Conservation (phyloP, 163 green algal species). For the Scenedesmus sp. region DNA sequence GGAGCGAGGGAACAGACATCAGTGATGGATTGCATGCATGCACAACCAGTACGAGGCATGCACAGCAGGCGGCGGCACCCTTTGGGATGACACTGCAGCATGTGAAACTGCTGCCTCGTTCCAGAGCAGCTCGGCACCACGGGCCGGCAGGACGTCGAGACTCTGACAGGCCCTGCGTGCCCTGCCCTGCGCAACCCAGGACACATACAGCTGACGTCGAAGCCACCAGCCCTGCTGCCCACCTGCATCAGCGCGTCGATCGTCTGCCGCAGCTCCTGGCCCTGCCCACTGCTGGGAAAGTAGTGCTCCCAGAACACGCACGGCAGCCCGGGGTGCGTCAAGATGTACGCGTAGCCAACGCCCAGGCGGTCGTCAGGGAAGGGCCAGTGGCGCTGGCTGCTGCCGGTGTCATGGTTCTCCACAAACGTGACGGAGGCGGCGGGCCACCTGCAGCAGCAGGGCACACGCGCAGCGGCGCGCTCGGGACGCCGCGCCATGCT, state of each 20-base stretch:
- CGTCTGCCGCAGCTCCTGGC: conserved; percentile 28
- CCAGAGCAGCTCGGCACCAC: too few relatives aligned
- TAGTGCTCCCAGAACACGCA: conserved; percentile 54
- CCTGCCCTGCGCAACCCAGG: too few relatives aligned
- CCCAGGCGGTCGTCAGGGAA: conserved; percentile 50
- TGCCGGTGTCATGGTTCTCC: conserved; percentile 77
- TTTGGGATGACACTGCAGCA: too few relatives aligned
- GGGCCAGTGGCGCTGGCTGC: conserved; percentile 60
- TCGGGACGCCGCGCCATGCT: background rate
- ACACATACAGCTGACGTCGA: too few relatives aligned
- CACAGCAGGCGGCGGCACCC: too few relatives aligned
- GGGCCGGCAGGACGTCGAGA: too few relatives aligned
- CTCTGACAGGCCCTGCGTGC: too few relatives aligned
- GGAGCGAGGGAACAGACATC: too few relatives aligned
- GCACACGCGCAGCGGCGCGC: background rate
- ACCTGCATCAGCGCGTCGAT: conserved; percentile 51
- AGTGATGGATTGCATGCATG: too few relatives aligned
- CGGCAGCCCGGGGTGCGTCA: conserved; percentile 64
- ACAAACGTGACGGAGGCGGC: conserved; percentile 72
- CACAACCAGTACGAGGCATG: too few relatives aligned
- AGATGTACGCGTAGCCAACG: conserved; percentile 66
- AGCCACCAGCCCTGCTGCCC: too few relatives aligned
- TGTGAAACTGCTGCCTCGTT: too few relatives aligned
- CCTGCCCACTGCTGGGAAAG: background rate
- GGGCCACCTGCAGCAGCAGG: background rate